Evolutionary conservation across 2,329 filamentous ascomycete genomes (phyloP).

Genomic region (Aspergillus piperis): DNA sequence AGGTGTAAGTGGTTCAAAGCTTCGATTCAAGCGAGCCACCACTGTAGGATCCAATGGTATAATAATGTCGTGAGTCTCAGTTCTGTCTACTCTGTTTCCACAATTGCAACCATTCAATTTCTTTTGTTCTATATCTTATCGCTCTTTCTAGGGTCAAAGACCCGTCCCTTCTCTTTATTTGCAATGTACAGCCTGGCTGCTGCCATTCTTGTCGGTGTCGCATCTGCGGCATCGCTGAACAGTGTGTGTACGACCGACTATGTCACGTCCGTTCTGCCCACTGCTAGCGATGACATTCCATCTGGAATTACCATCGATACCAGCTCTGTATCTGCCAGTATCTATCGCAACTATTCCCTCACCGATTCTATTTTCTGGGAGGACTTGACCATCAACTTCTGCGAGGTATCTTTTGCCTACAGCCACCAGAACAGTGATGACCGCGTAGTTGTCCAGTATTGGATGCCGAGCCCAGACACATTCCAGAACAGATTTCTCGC

Average conservation of each 20-base stretch:
- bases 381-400: constrained; percentile 2
- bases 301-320: constrained; percentile 1
- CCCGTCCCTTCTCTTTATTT: too few relatives aligned
- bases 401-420: not conserved
- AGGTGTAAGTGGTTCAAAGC: too few relatives aligned
- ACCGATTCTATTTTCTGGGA: not conserved
- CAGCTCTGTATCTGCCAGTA: not conserved
- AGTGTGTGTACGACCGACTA: constrained; percentile 1
- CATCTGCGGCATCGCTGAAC: not conserved
- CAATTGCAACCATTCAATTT: too few relatives aligned
- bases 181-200: not conserved
- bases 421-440: not conserved
- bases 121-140: too few relatives aligned
- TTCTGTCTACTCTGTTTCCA: too few relatives aligned
- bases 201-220: not conserved
- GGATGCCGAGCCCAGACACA: not conserved
- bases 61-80: too few relatives aligned
- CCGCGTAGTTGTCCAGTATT: not conserved
- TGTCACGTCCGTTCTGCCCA: not conserved
- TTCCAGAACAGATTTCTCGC: not conserved
- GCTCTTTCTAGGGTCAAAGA: too few relatives aligned
- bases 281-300: not conserved
- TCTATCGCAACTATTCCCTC: not conserved
- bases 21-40: too few relatives aligned
- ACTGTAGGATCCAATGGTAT: too few relatives aligned